Evolutionary conservation across 2,329 filamentous ascomycete species (phyloP), one percentile per base, ranked within the genome.

Genomic region (Trichoderma sp.): DNA sequence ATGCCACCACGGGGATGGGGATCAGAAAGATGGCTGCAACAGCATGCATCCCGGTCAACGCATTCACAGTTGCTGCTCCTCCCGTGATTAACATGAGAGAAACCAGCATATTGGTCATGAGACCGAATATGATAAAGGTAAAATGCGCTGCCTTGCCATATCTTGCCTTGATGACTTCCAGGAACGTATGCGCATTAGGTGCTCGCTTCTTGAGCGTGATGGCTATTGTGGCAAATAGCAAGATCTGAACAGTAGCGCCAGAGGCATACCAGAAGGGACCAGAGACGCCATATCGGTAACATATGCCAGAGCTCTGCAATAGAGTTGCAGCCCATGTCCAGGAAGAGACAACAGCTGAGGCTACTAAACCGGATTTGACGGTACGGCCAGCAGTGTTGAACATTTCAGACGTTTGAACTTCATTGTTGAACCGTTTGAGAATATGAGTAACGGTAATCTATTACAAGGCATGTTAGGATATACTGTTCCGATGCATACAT

Each of bases 311-410:
- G 1, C 88, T 91, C 75, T 95, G 92, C 2, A 95, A 83, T 1
- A 94, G 82, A 0, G 92, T 95, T 25, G 92, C 93, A 0, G 92
- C 93, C 93, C 93, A 97, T 0, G 93, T 97, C 93, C 94, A 97
- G 5, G 90, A 93, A 17, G 91, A 94, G 4, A 97, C 92, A n/a
- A 97, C 93, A 17, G 93, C 93, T 5, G 92, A 92, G 12, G 92
- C 92, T 0, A 97, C 92, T 15, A 97, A 84, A 52, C 93, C 94
- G 9, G 92, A 93, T 76, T 97, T 97, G 72, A 97, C 92, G 1
- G 92, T 93, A 70, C 94, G 85, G 19, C 93, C 93, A 59, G 93
- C 93, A 0, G 93, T 97, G 71, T 87, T 93, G 83, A 97, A 97
- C 87, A 93, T 95, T 80, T 97, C 93, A 0, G 91, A 94, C 0